Conservation (phyloP, 2,329 filamentous ascomycete genomes). For the Colletotrichum chlorophyti region DNA sequence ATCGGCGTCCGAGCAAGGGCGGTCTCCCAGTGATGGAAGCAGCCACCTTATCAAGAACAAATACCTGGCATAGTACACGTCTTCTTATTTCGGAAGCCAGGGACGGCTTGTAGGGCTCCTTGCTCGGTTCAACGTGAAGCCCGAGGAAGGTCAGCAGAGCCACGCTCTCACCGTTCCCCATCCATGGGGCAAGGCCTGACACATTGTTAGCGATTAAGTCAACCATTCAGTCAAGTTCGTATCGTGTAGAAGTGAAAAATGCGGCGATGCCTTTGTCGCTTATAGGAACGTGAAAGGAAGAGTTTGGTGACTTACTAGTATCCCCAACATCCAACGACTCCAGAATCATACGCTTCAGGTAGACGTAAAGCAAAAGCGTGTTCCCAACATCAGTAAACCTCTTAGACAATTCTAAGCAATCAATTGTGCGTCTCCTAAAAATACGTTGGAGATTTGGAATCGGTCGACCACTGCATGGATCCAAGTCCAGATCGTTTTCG, state of each 20-base stretch:
- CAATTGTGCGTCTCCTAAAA: conserved; percentile 38
- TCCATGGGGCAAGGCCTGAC: conserved; percentile 45
- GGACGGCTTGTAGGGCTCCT: conserved; percentile 37
- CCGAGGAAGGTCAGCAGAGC: conserved; percentile 45
- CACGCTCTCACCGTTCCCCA: conserved; percentile 43
- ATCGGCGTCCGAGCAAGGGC: conserved; percentile 58
- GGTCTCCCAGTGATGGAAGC: conserved; percentile 62
- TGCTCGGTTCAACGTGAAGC: conserved; percentile 37
- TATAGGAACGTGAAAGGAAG: no score
- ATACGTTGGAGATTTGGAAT: conserved; percentile 29
- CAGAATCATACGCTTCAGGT: conserved; percentile 40
- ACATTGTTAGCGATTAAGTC: background rate
- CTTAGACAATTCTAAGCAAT: conserved; percentile 42
- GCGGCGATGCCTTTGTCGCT: no score
- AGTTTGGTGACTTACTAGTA: conserved; percentile 39
- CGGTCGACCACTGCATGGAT: background rate
- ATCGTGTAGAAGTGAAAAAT: background rate
- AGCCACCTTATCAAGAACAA: conserved; percentile 55
- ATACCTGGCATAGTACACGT: conserved; percentile 43
- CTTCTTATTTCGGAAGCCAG: conserved; percentile 44
- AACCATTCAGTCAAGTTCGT: no score
- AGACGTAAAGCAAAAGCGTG: conserved; percentile 45
- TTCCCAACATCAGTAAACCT: conserved; percentile 37
- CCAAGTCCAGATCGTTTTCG: background rate
- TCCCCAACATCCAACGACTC: conserved; percentile 48